Percentiles rank a stretch among this genome's conserved stretches.
Conservation (phyloP, 495 filamentous ascomycete genomes). For the Trichocladium antarcticum region DNA sequence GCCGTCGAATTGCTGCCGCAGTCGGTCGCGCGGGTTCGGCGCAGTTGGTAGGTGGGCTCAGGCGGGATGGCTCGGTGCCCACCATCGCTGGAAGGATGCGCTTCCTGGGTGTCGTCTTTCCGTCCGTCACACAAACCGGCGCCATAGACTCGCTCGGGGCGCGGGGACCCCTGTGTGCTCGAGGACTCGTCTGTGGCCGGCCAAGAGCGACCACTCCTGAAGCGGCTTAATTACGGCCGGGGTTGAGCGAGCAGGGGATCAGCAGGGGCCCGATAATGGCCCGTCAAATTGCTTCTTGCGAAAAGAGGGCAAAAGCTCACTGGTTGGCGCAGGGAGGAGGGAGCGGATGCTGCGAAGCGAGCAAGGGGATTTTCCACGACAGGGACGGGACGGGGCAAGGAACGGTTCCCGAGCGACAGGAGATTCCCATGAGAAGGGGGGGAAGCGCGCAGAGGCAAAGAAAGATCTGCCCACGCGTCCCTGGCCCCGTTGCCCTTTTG, state of each 20-base stretch:
- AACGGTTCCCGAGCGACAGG: neutral
- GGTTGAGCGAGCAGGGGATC: conserved; percentile 21
- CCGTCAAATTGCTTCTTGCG: conserved; percentile 26
- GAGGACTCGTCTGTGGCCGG: neutral
- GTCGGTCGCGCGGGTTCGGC: neutral
- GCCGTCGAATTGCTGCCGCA: neutral
- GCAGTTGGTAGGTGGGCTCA: neutral
- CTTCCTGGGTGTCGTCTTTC: no score
- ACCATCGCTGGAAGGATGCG: conserved; percentile 1
- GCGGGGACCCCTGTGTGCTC: neutral
- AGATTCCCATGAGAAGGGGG: neutral
- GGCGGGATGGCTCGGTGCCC: neutral
- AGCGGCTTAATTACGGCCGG: conserved; percentile 18
- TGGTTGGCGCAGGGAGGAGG: conserved; percentile 10
- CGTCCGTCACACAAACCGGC: no score
- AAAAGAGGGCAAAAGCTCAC: conserved; percentile 19
- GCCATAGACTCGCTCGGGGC: neutral
- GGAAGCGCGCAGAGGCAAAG: neutral
- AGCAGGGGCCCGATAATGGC: conserved; percentile 25
- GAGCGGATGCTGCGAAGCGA: conserved; percentile 4
- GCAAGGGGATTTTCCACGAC: conserved; percentile 3
- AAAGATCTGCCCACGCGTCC: conserved; percentile 4
- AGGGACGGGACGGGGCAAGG: neutral
- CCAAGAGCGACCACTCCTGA: conserved; percentile 13
- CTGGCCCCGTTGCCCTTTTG: neutral